These are phyloP conservation scores for Vanilla planifolia DNA, from an alignment of 106 monocot species.

Conservation along the genomic window DNA sequence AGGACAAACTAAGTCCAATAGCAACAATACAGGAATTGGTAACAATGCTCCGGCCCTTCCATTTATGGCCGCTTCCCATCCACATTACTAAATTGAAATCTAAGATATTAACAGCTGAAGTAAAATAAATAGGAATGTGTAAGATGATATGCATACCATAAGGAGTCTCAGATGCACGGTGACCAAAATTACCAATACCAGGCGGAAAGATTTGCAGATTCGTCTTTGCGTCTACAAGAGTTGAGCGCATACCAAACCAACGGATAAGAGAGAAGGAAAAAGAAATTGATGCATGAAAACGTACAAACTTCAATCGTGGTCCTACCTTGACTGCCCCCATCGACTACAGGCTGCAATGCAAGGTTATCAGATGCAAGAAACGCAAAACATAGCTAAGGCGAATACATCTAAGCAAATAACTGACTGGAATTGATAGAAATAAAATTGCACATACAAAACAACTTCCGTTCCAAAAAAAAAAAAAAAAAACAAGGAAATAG, in stretches of 20 bases:
- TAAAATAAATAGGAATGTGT: not conserved
- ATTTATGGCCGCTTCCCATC: no score
- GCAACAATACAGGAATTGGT: no score
- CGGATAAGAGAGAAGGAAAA: not conserved
- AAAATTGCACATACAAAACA: no score
- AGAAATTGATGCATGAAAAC: not conserved
- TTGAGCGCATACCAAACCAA: not conserved
- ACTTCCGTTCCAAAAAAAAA: no score
- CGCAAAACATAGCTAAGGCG: not conserved
- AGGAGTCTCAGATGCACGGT: conserved; percentile 40
- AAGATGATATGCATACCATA: conserved; percentile 19
- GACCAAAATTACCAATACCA: conserved; percentile 17
- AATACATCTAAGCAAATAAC: not conserved
- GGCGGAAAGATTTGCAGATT: conserved; percentile 59
- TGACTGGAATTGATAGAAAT: no score
- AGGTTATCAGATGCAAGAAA: not conserved
- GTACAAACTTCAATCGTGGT: not conserved
- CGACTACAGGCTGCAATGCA: conserved; percentile 42
- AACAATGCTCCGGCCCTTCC: no score
- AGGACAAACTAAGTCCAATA: no score
- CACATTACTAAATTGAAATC: no score
- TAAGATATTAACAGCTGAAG: no score
- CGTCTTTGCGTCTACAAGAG: conserved; percentile 31
- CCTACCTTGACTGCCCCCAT: conserved; percentile 32
- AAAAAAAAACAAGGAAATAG: not conserved